Percentiles rank a stretch among this genome's conserved stretches.
These are phyloP conservation scores for Calendula officinalis DNA, from an alignment of 129 eudicot genomes.

Conservation along the genomic window DNA sequence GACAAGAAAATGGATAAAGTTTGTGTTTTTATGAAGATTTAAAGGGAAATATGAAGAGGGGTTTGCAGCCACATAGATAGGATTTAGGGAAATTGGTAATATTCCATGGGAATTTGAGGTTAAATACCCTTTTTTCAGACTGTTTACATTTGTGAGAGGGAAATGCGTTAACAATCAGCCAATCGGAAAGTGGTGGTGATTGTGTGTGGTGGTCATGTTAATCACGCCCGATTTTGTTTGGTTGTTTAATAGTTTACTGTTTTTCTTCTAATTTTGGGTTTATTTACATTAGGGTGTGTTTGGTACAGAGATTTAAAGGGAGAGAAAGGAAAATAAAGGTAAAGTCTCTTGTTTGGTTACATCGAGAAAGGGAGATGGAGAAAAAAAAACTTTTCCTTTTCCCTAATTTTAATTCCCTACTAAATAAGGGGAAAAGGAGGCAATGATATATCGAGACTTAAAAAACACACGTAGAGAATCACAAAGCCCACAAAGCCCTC, in stretches of 20 bases:
- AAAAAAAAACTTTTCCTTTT: no score
- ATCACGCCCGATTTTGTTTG: conserved; percentile 23
- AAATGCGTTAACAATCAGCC: conserved; percentile 28
- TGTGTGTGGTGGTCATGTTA: conserved; percentile 35
- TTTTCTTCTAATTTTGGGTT: conserved; percentile 6
- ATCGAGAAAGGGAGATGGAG: no score
- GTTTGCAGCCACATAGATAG: conserved; percentile 64
- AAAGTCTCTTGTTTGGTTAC: no score
- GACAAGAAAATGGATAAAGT: conserved; percentile 23
- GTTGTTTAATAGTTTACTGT: conserved; percentile 21
- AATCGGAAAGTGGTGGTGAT: conserved; percentile 28
- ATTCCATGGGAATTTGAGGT: conserved; percentile 31
- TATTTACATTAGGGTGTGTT: not conserved
- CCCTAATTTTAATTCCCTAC: no score
- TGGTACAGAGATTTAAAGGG: no score
- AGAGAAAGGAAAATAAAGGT: no score
- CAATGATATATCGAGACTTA: no score
- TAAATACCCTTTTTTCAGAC: conserved; percentile 19
- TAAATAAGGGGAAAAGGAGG: no score
- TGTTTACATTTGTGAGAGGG: conserved; percentile 5
- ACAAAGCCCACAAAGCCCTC: no score
- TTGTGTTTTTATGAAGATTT: conserved; percentile 1
- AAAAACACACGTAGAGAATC: no score
- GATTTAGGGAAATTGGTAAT: conserved; percentile 46
- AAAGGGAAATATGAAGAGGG: conserved; percentile 35